phyloP scores from a whole-genome alignment of 2,329 filamentous ascomycete species.

The Calonectria pteridis region DNA sequence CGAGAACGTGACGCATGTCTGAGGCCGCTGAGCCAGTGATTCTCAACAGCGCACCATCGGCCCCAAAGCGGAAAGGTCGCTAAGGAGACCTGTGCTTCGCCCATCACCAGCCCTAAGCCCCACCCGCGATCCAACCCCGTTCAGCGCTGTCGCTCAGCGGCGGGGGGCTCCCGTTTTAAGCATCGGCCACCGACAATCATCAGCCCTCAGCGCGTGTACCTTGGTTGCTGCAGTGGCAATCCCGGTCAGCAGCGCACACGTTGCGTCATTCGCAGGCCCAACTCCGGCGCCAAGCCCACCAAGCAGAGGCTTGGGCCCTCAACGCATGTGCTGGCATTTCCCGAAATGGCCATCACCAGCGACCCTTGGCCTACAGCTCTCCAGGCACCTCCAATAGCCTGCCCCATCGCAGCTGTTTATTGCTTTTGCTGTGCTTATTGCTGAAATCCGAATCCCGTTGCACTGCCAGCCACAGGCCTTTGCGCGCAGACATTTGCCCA shows the following conservation, averaged over 20 bases:
- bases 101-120: constrained; percentile 1
- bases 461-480: neutral
- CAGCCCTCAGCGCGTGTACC: neutral
- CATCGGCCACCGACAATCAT: neutral
- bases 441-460: neutral
- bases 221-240: neutral
- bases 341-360: neutral
- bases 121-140: neutral
- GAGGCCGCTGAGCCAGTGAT: neutral
- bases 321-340: neutral
- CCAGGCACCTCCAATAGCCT: neutral
- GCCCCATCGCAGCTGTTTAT: neutral
- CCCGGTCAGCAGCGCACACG: neutral
- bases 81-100: neutral
- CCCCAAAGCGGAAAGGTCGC: neutral
- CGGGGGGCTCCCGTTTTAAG: neutral
- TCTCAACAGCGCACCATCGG: neutral
- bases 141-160: neutral
- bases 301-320: neutral
- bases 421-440: neutral
- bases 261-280: neutral
- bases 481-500: neutral
- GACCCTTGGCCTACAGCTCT: neutral
- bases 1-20: neutral
- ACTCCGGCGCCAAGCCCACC: neutral